Evolutionary conservation across 2,329 filamentous ascomycete species (phyloP).

Genomic region (Botrytis tulipae): DNA sequence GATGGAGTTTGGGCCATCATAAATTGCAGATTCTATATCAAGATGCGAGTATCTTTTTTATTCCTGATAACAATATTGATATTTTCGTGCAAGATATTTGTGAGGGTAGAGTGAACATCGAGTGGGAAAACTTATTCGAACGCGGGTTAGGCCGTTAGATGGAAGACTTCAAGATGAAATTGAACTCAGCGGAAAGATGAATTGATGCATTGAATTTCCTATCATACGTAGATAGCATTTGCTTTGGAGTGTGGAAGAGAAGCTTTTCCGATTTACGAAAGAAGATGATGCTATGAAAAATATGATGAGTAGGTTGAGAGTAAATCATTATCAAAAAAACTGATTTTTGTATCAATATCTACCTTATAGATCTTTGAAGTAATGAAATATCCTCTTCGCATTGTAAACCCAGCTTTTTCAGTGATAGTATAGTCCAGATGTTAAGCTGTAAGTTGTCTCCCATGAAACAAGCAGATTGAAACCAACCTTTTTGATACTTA

Average conservation of each 20-base stretch:
- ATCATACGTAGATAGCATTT: too few relatives aligned
- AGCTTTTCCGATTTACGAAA: neutral
- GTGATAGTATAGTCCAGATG: neutral
- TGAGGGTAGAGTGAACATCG: neutral
- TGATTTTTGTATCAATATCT: neutral
- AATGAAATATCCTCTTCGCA: neutral
- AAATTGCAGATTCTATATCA: neutral
- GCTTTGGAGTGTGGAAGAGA: neutral
- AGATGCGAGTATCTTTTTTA: accelerated
- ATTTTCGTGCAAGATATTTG: neutral
- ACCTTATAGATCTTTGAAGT: neutral
- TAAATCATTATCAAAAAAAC: neutral
- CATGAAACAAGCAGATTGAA: too few relatives aligned
- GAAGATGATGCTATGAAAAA: neutral
- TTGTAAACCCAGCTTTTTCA: neutral
- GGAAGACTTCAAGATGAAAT: neutral
- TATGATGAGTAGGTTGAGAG: neutral
- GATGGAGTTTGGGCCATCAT: neutral
- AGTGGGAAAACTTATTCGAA: neutral
- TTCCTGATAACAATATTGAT: neutral
- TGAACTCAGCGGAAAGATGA: too few relatives aligned
- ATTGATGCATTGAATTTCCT: neutral
- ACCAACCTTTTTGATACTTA: too few relatives aligned
- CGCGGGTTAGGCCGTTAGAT: accelerated
- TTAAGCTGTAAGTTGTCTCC: neutral